phyloP scores from a whole-genome alignment of 768 basidiomycete species.

The Lentinula sp. region DNA sequence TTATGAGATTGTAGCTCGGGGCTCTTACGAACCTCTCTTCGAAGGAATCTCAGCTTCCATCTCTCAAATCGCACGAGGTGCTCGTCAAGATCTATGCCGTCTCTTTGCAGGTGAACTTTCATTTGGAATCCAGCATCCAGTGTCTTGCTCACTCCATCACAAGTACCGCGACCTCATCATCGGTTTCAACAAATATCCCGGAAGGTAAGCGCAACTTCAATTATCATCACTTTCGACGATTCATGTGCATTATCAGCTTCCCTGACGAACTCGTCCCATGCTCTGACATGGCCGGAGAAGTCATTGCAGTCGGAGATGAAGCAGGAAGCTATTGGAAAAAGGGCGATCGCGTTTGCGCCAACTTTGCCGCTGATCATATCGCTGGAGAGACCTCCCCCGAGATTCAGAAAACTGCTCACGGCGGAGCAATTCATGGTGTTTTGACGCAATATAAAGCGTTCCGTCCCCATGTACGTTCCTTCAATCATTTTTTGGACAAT shows the following conservation, averaged over 20 bases:
- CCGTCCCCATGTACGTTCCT: constrained; percentile 30
- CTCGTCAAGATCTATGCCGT: constrained; percentile 52
- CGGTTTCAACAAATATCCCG: constrained; percentile 30
- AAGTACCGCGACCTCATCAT: constrained; percentile 48
- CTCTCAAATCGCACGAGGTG: constrained; percentile 40
- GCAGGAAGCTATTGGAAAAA: constrained; percentile 38
- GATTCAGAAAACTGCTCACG: constrained; percentile 31
- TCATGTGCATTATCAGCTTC: not conserved
- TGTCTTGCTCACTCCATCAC: not conserved
- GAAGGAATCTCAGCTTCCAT: constrained; percentile 18
- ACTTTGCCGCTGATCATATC: constrained; percentile 43
- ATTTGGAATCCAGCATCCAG: not conserved
- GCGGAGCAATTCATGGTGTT: constrained; percentile 44
- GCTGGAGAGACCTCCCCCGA: constrained; percentile 34
- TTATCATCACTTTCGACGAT: too few relatives aligned
- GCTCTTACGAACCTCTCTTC: constrained; percentile 20
- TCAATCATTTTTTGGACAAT: not conserved
- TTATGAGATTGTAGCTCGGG: constrained; percentile 9
- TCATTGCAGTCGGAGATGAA: constrained; percentile 38
- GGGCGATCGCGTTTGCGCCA: constrained; percentile 54
- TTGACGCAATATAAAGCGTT: constrained; percentile 50
- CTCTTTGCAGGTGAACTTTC: constrained; percentile 37
- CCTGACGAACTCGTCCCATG: constrained; percentile 24
- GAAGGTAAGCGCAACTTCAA: constrained; percentile 16
- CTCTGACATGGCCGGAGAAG: constrained; percentile 54